phyloP scores from a whole-genome alignment of 177 flowering plant genomes.

The Vitis hybrid region DNA sequence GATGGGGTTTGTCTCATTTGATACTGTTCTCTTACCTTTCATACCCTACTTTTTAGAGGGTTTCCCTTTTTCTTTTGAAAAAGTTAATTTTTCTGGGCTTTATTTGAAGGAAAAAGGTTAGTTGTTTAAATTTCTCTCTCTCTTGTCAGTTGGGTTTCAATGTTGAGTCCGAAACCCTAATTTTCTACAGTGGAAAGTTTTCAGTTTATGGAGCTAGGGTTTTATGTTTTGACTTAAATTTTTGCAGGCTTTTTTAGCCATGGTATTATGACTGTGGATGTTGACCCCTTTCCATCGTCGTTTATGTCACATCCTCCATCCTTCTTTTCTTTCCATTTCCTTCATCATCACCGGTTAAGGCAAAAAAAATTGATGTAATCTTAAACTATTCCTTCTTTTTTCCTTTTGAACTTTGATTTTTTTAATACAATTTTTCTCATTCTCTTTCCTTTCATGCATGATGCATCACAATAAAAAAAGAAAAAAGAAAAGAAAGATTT shows the following conservation, averaged over 20 bases:
- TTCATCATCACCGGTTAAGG: conserved; percentile 4
- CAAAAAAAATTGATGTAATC: background rate
- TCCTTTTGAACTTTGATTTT: background rate
- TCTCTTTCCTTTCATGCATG: background rate
- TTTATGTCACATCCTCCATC: conserved; percentile 12
- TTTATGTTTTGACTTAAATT: conserved; percentile 14
- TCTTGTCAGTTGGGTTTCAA: background rate
- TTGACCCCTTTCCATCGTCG: conserved; percentile 18
- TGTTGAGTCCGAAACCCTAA: conserved; percentile 10
- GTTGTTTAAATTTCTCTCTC: background rate
- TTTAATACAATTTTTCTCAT: background rate
- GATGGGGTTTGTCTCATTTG: background rate
- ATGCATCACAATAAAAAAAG: background rate
- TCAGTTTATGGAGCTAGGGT: conserved; percentile 6
- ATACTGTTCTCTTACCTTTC: background rate
- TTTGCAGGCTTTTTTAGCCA: conserved; percentile 22
- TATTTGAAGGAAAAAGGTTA: background rate
- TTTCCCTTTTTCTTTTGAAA: background rate
- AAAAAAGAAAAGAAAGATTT: background rate
- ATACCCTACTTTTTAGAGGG: background rate
- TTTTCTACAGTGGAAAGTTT: background rate
- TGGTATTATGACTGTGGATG: conserved; percentile 18
- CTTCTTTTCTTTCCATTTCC: background rate
- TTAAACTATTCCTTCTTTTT: background rate
- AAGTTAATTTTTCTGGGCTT: background rate